Conservation (phyloP, 345 rosid species). For the Kandelia obovata region DNA sequence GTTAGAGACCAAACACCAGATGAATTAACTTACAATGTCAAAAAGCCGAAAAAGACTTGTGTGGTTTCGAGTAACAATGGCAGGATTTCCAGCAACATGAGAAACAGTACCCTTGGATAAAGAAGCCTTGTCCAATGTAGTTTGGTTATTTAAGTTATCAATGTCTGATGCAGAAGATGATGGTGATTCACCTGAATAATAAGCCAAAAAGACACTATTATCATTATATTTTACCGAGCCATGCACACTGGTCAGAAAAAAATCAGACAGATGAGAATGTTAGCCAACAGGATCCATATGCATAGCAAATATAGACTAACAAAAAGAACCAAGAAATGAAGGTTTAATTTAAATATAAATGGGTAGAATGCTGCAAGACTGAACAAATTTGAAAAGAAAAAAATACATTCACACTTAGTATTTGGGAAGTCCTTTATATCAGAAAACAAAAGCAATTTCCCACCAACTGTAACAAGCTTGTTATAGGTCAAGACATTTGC, state of each 20-base stretch:
- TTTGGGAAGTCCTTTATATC: no score
- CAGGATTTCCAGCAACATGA: conserved; percentile 47
- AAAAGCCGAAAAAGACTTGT: conserved; percentile 46
- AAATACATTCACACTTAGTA: no score
- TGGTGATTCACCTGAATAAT: conserved; percentile 74
- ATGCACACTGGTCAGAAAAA: neutral
- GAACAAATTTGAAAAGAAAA: no score
- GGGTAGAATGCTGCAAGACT: no score
- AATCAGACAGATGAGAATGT: neutral
- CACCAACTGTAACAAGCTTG: no score
- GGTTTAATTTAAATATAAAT: neutral
- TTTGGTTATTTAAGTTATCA: conserved; percentile 65
- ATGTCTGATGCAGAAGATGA: conserved; percentile 85
- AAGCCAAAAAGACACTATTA: conserved; percentile 1
- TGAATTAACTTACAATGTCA: conserved; percentile 60
- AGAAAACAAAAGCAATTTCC: no score
- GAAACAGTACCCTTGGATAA: conserved; percentile 42
- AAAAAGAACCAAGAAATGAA: neutral
- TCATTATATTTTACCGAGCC: neutral
- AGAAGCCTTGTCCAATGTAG: conserved; percentile 43
- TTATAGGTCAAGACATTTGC: no score
- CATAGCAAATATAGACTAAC: neutral
- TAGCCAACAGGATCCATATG: neutral
- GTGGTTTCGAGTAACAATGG: conserved; percentile 40
- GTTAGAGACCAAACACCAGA: neutral